Evolutionary conservation across 257 asterid genomes (phyloP), one percentile per base, ranked within the genome.

Genomic region (Apocynum venetum): DNA sequence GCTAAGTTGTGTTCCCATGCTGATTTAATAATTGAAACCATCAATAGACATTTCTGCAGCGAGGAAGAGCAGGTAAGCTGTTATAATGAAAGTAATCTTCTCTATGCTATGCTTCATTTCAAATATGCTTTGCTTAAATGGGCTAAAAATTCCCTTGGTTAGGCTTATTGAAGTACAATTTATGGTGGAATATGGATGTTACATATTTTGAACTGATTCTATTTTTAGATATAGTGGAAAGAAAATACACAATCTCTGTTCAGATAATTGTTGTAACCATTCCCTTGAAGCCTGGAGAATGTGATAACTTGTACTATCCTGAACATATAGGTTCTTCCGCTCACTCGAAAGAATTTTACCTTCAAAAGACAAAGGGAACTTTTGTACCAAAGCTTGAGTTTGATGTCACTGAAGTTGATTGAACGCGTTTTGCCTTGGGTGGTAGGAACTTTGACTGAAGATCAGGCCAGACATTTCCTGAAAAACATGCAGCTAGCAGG

Each of bases 381-480:
- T 59, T 79, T 80, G 80, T 86, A 84, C 71, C 80, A 84, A 72
- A 86, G 89, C 80, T 72, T 86, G 65, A 82, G 84, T 72, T 73
- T 86, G 66, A 86, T 86, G 89, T 88, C 89, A 48, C 71, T 86
- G 82, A 84, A 82, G 81, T 76, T 86, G 88, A 82, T 84, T 71
- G 89, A 86, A 82, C 79, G 82, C 67, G 88, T 86, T 75, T 82
- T 86, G 75, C 89, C 89, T 38, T 86, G 89, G 89, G 66, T 86
- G 52, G 84, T 86, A 59, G 82, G 86, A 56, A 46, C 78, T 64
- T 71, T 86, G 56, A 55, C 80, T 75, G 88, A 86, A 72, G 86
- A 82, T 77, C 88, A 80, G 55, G 89, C 88, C 76, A 77, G 80
- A 73, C 78, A 52, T 73, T 84, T 86, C 49, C 81, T 86, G 19